Base-by-base conservation (phyloP, 768 basidiomycete genomes). In the Hygrophorus russula region DNA sequence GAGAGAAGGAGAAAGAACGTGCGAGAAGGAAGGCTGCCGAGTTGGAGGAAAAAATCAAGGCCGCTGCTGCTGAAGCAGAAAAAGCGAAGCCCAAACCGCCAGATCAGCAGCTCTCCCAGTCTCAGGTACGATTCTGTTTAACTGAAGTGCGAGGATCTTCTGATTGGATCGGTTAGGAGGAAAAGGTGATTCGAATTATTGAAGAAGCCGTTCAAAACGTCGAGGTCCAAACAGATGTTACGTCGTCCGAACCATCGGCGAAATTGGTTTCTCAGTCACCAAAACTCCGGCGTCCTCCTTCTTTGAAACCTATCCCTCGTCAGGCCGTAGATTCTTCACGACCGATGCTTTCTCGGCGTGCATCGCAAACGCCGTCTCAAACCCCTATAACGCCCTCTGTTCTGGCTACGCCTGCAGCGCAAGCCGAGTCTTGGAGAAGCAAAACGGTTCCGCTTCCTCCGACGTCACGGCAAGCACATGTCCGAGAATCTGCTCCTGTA, bases 11-110 rank as follows among this genome's bases (percentile, higher is more conserved):
- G 58, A 76, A 76, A 51, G 88, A 91, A 52, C 70, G 90, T 12
- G 91, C 90, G 11, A 70, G 75, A 48, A 74, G 65, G 61, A 94
- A 92, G 59, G 89, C 86, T 19, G 73, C 69, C 9, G 83, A 85
- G 56, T 57, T 88, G 17, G 84, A 86, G 60, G 81, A 70, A 43
- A 77, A 68, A 55, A 74, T 82, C 56, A 77, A 73, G 48, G 65
- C 62, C 4, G 24, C 24, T 37, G 58, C 57, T 37, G 58, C 57
- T 33, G 64, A 64, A 44, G 53, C 55, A 10, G 68, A 66, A 51
- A 69, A 65, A 47, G 53, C 47, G 28, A 59, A 54, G 28, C 49
- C 46, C 20, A 15, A 19, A 41, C 18, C 4, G 31, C 5, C 14
- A 52, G 36, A 44, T 33, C 36, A 49, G 57, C 46, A 59, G 56